A percentile compares a stretch with the other conserved stretches of the same genome.
phyloP scores from a whole-genome alignment of 1,284 basidiomycete species.

The Cutaneotrichosporon cyanovorans region DNA sequence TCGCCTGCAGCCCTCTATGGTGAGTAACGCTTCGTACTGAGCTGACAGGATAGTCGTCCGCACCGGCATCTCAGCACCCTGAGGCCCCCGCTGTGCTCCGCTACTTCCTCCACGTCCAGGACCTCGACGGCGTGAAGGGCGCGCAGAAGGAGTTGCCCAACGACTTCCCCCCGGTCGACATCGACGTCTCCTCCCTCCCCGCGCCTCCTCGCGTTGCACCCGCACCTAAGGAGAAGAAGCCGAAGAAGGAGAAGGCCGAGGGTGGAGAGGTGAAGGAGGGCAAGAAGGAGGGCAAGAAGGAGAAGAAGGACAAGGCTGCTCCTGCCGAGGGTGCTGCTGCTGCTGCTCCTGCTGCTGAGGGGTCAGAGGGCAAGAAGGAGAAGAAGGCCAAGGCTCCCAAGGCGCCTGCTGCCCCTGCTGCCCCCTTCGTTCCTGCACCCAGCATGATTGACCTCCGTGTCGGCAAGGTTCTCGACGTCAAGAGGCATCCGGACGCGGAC shows the following conservation, averaged over 20 bases:
- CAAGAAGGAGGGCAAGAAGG: slow-evolving; percentile 16
- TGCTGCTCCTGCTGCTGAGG: slow-evolving; percentile 5
- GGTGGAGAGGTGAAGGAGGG: slow-evolving; percentile 21
- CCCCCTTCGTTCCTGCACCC: slow-evolving; percentile 68
- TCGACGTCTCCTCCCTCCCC: slow-evolving; percentile 71
- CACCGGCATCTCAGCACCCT: slow-evolving; percentile 57
- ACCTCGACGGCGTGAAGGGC: slow-evolving; percentile 51
- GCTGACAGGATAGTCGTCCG: slow-evolving; percentile 20
- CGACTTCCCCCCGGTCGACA: slow-evolving; percentile 55
- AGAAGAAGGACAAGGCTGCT: slow-evolving; percentile 32
- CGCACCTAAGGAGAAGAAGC: slow-evolving; percentile 67
- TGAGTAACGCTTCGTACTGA: slow-evolving; percentile 46
- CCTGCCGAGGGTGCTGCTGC: slow-evolving; percentile 17
- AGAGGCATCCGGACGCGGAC: slow-evolving; percentile 90
- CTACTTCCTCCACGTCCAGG: slow-evolving; percentile 89
- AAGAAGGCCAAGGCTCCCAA: slow-evolving; percentile 48
- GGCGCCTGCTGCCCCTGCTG: slow-evolving; percentile 47
- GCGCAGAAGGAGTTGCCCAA: slow-evolving; percentile 41
- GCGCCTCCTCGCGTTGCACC: slow-evolving; percentile 59
- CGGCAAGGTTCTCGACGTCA: slow-evolving; percentile 81
- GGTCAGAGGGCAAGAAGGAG: slow-evolving; percentile 48
- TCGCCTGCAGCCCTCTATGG: slow-evolving; percentile 67
- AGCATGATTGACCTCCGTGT: slow-evolving; percentile 93
- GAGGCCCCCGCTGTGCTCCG: slow-evolving; percentile 72
- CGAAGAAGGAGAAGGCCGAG: slow-evolving; percentile 25